Evolutionary conservation across 2,329 filamentous ascomycete genomes (phyloP).

Genomic region (Orbilia brochopaga): DNA sequence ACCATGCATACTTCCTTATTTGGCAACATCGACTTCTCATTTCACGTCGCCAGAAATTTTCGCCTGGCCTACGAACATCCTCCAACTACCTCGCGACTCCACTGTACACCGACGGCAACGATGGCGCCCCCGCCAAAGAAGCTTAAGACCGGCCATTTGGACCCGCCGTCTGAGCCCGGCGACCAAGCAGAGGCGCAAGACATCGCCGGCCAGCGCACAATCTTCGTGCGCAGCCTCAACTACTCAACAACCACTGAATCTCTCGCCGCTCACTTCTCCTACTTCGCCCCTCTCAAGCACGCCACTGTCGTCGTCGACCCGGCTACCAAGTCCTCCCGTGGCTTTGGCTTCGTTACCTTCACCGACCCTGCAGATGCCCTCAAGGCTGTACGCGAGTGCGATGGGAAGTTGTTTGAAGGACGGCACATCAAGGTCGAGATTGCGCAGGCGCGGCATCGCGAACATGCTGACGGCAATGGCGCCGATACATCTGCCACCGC

Average conservation of each 20-base stretch:
- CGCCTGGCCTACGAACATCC: neutral
- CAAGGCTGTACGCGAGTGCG: conserved; percentile 78
- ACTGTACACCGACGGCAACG: conserved; percentile 1
- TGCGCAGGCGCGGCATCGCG: conserved; percentile 81
- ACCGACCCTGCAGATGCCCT: conserved; percentile 89
- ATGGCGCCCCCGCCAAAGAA: conserved; percentile 47
- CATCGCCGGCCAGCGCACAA: conserved; percentile 64
- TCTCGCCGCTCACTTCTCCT: conserved; percentile 87
- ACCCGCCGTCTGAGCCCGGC: conserved; percentile 14
- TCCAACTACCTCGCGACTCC: neutral
- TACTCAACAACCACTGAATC: conserved; percentile 77
- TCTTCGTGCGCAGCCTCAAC: conserved; percentile 90
- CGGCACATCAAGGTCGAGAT: conserved; percentile 84
- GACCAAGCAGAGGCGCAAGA: conserved; percentile 12
- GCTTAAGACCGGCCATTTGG: conserved; percentile 33
- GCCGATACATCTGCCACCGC: conserved; percentile 57
- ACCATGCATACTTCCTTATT: no score
- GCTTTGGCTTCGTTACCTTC: conserved; percentile 96
- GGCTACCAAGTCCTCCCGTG: conserved; percentile 82
- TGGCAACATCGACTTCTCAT: no score
- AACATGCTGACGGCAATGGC: conserved; percentile 58
- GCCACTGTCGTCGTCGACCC: conserved; percentile 89
- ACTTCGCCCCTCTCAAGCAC: conserved; percentile 93
- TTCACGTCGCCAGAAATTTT: conserved; percentile 6
- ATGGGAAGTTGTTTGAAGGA: conserved; percentile 78